Evolutionary conservation across 1,284 basidiomycete species (phyloP).

Genomic region (Papiliotrema terrestris): DNA sequence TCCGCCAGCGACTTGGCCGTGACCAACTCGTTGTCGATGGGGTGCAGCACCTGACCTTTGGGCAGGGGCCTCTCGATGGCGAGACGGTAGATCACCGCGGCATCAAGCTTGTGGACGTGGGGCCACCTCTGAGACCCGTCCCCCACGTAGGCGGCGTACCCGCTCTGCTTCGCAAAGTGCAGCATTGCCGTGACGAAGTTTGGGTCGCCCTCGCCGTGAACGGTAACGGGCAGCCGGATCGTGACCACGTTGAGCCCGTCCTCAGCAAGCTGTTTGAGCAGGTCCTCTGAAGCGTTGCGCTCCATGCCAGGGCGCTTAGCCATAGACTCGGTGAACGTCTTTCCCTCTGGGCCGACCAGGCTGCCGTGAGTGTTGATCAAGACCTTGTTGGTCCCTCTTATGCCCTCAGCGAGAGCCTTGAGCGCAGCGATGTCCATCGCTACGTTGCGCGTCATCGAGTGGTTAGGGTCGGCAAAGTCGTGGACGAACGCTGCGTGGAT

Average conservation of each 20-base stretch:
- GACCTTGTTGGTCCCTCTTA: slow-evolving; percentile 26
- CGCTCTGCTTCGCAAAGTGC: slow-evolving; percentile 8
- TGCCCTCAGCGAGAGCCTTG: slow-evolving; percentile 14
- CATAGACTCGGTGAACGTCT: background rate
- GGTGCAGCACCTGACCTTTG: slow-evolving; percentile 19
- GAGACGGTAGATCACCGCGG: slow-evolving; percentile 22
- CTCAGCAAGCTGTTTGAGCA: background rate
- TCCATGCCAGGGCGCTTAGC: background rate
- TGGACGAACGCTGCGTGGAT: slow-evolving; percentile 19
- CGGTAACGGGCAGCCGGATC: slow-evolving; percentile 23
- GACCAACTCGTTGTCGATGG: slow-evolving; percentile 12
- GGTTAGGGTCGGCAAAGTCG: background rate
- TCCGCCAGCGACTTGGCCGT: slow-evolving; percentile 17
- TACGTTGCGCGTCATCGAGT: background rate
- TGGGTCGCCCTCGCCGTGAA: slow-evolving; percentile 20
- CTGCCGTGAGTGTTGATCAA: slow-evolving; percentile 16
- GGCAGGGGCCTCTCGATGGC: slow-evolving; percentile 21
- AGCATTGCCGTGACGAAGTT: slow-evolving; percentile 19
- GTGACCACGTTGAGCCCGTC: slow-evolving; percentile 15
- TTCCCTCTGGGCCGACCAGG: background rate
- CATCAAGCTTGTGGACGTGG: slow-evolving; percentile 23
- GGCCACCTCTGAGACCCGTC: slow-evolving; percentile 18
- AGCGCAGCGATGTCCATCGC: slow-evolving; percentile 10
- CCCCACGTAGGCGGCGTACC: slow-evolving; percentile 17
- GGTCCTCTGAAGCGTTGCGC: slow-evolving; percentile 3